These are phyloP conservation scores for Penicillium sp. DNA, from an alignment of 2,329 filamentous ascomycete species.

Conservation along the genomic window DNA sequence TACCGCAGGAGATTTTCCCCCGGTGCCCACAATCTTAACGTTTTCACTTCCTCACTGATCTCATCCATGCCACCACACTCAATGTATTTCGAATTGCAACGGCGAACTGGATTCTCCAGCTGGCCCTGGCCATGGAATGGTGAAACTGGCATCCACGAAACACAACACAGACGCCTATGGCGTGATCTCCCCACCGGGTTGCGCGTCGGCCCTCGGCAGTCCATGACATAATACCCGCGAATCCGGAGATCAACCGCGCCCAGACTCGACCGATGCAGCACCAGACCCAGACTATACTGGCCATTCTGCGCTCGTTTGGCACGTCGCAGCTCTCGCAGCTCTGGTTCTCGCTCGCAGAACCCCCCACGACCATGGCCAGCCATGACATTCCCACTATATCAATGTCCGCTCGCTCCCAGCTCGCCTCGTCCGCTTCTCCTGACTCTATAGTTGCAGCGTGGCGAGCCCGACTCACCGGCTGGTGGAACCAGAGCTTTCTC, in stretches of 20 bases:
- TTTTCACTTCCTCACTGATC: no score
- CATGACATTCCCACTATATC: conserved; percentile 15
- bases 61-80: no score
- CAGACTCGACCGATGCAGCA: conserved; percentile 1
- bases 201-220: conserved; percentile 18
- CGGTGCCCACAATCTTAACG: no score
- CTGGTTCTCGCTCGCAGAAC: not conserved
- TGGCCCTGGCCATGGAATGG: no score
- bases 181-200: conserved; percentile 12
- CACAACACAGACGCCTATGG: no score
- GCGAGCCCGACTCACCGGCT: conserved; percentile 9
- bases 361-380: conserved; percentile 12
- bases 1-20: no score
- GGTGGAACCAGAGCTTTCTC: conserved; percentile 11
- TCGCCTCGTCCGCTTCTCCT: conserved; percentile 12
- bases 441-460: conserved; percentile 10
- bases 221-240: conserved; percentile 14
- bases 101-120: no score
- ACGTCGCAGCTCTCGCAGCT: not conserved
- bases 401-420: conserved; percentile 4
- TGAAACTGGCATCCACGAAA: no score
- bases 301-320: conserved; percentile 4
- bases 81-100: no score
- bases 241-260: conserved; percentile 4
- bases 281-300: conserved; percentile 6